Evolutionary conservation across 2,329 filamentous ascomycete genomes (phyloP).

Genomic region (Diaporthe destruens): DNA sequence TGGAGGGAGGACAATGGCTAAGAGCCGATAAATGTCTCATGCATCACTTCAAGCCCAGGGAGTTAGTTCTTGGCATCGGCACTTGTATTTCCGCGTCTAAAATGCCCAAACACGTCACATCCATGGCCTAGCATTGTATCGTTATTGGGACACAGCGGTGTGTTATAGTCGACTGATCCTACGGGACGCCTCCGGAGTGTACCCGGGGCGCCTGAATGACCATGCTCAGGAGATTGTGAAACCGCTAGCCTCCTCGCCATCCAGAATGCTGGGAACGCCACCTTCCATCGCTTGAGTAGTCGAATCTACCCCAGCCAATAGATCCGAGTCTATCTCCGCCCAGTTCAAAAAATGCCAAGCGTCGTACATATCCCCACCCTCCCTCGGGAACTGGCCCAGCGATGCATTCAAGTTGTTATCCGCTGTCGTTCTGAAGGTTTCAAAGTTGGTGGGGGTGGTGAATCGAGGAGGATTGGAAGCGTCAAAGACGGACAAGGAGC

Average conservation of each 20-base stretch:
- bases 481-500: background rate
- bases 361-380: conserved; percentile 3
- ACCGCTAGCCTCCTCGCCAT: background rate
- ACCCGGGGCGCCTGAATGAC: too few relatives aligned
- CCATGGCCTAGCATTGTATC: too few relatives aligned
- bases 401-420: background rate
- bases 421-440: background rate
- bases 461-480: background rate
- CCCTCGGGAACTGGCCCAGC: background rate
- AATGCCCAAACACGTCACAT: too few relatives aligned
- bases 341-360: conserved; percentile 21
- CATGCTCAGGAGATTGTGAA: background rate
- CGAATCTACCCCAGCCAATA: background rate
- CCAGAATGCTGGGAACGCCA: background rate
- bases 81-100: too few relatives aligned
- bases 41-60: too few relatives aligned
- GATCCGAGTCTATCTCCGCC: conserved; percentile 1
- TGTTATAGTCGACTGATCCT: too few relatives aligned
- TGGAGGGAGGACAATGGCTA: too few relatives aligned
- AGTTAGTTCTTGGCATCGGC: too few relatives aligned
- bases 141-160: too few relatives aligned
- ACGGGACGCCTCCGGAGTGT: background rate
- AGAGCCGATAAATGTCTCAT: too few relatives aligned
- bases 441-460: background rate
- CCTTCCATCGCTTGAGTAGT: background rate